These are phyloP conservation scores for Syzygium malaccense DNA, from an alignment of 441 rosid genomes.

Conservation along the genomic window DNA sequence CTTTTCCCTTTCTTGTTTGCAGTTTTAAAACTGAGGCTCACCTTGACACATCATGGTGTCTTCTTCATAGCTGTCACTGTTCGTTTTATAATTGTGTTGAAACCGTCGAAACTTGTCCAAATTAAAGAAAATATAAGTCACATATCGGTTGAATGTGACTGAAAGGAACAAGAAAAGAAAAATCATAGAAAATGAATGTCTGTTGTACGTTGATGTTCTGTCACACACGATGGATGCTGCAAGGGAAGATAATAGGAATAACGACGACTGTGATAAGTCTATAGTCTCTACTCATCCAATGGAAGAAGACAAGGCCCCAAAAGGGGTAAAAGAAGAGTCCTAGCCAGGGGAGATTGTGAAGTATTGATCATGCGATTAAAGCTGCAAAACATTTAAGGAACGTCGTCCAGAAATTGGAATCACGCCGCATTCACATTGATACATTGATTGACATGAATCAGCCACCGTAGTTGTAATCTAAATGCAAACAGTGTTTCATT, in stretches of 20 bases:
- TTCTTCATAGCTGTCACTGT: not conserved
- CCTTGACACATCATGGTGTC: not conserved
- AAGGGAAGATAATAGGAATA: not conserved
- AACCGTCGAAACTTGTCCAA: not conserved
- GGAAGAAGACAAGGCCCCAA: not conserved
- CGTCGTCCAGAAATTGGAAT: not conserved
- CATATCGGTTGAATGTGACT: not conserved
- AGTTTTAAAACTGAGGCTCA: not conserved
- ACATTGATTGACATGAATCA: not conserved
- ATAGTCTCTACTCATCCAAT: not conserved
- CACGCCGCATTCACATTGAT: not conserved
- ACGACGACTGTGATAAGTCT: not conserved
- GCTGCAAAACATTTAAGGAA: not conserved
- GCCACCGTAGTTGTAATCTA: not conserved
- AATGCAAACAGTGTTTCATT: not conserved
- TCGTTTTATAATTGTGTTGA: not conserved
- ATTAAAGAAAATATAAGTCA: not conserved
- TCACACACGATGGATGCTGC: not conserved
- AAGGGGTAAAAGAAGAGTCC: not conserved
- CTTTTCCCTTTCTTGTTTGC: not conserved
- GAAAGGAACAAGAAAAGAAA: not conserved
- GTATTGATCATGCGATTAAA: not conserved
- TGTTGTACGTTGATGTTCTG: not conserved
- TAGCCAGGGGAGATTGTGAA: not conserved
- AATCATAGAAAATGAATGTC: not conserved